A percentile compares a stretch with the other conserved stretches of the same genome.
Evolutionary conservation across 306 rosid genomes (phyloP).

Genomic region (Trifolium fragiferum): DNA sequence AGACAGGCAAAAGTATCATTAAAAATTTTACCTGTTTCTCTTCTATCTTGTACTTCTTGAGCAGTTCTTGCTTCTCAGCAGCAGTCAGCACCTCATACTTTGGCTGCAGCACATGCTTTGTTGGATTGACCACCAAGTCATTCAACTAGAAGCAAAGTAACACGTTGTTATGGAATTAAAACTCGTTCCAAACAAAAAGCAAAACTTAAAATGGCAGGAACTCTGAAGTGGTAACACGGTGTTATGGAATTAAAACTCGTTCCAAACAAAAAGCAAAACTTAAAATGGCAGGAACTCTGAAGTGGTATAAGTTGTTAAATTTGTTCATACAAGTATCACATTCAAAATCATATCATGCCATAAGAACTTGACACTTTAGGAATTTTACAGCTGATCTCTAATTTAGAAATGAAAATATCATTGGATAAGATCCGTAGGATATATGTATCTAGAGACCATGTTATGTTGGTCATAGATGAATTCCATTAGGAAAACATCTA

Average conservation of each 20-base stretch:
- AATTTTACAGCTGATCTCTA: not conserved
- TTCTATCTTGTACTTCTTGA: constrained; percentile 45
- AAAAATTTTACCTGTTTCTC: constrained; percentile 51
- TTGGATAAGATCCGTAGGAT: not conserved
- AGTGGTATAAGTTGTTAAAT: constrained; percentile 1
- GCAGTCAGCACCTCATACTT: constrained; percentile 50
- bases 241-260: constrained; percentile 11
- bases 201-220: not conserved
- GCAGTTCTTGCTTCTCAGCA: constrained; percentile 48
- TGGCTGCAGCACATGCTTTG: constrained; percentile 55
- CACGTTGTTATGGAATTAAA: constrained; percentile 21
- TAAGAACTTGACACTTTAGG: constrained; percentile 7
- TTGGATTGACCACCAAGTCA: constrained; percentile 56
- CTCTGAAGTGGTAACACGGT: not conserved
- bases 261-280: not conserved
- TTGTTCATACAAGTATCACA: not conserved
- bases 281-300: constrained; percentile 5
- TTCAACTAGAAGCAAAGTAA: constrained; percentile 40
- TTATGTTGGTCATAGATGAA: not conserved
- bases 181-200: not conserved
- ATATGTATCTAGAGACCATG: not conserved
- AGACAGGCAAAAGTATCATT: not conserved
- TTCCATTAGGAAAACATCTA: not conserved
- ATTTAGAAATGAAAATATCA: constrained; percentile 17
- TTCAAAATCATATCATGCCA: constrained; percentile 14